Percentiles rank a stretch among this genome's conserved stretches.
These are phyloP conservation scores for Aspergillus caelatus DNA, from an alignment of 2,329 filamentous ascomycete species.

Conservation along the genomic window DNA sequence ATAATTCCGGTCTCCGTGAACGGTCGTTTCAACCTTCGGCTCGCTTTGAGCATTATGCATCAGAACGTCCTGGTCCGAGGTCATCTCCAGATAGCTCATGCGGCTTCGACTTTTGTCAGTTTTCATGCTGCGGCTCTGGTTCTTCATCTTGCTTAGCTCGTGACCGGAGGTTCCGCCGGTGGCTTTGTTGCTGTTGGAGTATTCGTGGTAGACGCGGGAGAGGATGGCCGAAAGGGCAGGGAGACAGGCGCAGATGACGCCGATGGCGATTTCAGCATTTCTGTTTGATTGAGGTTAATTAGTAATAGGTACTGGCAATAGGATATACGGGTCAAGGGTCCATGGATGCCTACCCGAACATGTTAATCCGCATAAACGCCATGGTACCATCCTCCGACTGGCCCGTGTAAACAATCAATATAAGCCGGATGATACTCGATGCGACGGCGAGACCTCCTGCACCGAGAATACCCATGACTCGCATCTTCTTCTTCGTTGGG, in stretches of 20 bases:
- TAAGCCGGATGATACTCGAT: slow-evolving; percentile 31
- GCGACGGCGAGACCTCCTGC: slow-evolving; percentile 44
- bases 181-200: slow-evolving; percentile 27
- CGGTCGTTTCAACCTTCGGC: slow-evolving; percentile 31
- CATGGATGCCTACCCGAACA: slow-evolving; percentile 37
- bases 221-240: slow-evolving; percentile 41
- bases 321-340: slow-evolving; percentile 4
- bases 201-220: slow-evolving; percentile 36
- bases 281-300: slow-evolving; percentile 35
- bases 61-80: slow-evolving; percentile 31
- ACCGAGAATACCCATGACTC: slow-evolving; percentile 53
- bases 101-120: slow-evolving; percentile 20
- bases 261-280: slow-evolving; percentile 45
- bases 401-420: slow-evolving; percentile 27
- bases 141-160: slow-evolving; percentile 25
- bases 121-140: slow-evolving; percentile 16
- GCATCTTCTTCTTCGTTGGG: slow-evolving; percentile 48
- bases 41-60: slow-evolving; percentile 29
- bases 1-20: slow-evolving; percentile 20
- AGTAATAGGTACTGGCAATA: slow-evolving; percentile 29
- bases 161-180: slow-evolving; percentile 20
- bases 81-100: slow-evolving; percentile 20
- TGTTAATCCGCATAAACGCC: slow-evolving; percentile 35
- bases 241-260: slow-evolving; percentile 45
- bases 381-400: slow-evolving; percentile 28